Evolutionary conservation across 768 basidiomycete species (phyloP), one percentile per base, ranked within the genome.

Genomic region (Pleurotus ostreatus): DNA sequence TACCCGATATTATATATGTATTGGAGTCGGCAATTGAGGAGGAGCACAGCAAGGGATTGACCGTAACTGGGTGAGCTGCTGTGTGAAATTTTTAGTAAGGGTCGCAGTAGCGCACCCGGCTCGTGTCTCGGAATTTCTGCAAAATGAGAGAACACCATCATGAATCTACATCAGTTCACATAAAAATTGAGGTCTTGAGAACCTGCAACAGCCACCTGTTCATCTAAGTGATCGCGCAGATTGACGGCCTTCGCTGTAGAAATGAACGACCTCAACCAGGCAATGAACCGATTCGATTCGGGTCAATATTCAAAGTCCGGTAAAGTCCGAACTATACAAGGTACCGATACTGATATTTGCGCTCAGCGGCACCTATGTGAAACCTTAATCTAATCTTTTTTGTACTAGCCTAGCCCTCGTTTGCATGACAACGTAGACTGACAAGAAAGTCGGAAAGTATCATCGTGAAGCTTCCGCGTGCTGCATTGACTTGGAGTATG

Each of bases 241-340:
- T 44, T 44, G 12, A 22, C 41, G 41, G 41, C 41, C 41, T 44
- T 44, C 41, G 41, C 51, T 53, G 51, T 53, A 18, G 51, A 53
- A 23, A 53, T 53, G 51, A 43, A 53, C 39, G 39, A 44, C n/a
- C 30, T 34, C 20, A 44, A 16, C 20, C 37, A 20, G 8, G 51
- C 13, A 22, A 40, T 53, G 48, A 49, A 49, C 48, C 48, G 48
- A 30, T 49, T 53, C 39, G 51, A 53, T 12, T 53, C 43, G 51
- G 39, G 39, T 53, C 51, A 53, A 22, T 53, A 49, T 49, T 53
- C 51, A 53, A 53, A 53, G 51, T 52, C 51, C 51, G 51, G 51
- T 52, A 39, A 52, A 52, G 51, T 40, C 51, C 39, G 51, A 53
- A 38, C n/a, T 11, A 5, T 38, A 22, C 41, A 39, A 53, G 51